Evolutionary conservation across 1,284 basidiomycete genomes (phyloP).

Genomic region (Apiotrichum akiyoshidainum): DNA sequence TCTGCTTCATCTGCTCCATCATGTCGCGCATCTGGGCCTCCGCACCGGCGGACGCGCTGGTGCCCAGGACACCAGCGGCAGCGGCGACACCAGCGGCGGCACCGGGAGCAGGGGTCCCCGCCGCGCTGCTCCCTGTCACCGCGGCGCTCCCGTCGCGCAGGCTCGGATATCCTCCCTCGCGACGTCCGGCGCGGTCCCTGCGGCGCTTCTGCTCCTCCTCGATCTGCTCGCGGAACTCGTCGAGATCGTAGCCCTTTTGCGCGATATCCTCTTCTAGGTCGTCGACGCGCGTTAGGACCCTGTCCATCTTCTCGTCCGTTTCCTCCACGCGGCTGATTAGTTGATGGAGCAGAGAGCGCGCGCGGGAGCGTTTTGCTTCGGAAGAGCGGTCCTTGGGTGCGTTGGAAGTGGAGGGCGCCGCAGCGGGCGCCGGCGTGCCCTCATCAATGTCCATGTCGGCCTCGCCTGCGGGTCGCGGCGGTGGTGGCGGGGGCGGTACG

Average conservation of each 20-base stretch:
- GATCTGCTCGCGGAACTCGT: background rate
- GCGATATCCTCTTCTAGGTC: background rate
- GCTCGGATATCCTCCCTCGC: background rate
- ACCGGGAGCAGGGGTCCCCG: background rate
- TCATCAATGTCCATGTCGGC: slow-evolving; percentile 10
- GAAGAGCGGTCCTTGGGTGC: background rate
- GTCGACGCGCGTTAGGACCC: background rate
- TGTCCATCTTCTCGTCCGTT: background rate
- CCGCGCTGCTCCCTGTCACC: no score
- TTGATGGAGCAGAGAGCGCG: background rate
- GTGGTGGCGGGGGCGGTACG: background rate
- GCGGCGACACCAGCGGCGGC: no score
- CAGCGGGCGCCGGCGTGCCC: no score
- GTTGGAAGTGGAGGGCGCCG: background rate
- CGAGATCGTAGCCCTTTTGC: background rate
- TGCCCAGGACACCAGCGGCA: background rate
- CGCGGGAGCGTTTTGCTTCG: background rate
- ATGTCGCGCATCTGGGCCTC: background rate
- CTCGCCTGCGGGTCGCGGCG: background rate
- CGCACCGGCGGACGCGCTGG: background rate
- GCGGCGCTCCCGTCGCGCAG: background rate
- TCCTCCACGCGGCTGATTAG: background rate
- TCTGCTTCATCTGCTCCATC: background rate
- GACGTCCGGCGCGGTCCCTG: background rate
- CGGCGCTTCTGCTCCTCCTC: background rate